phyloP scores from a whole-genome alignment of 345 rosid genomes.

The Angophora floribunda region DNA sequence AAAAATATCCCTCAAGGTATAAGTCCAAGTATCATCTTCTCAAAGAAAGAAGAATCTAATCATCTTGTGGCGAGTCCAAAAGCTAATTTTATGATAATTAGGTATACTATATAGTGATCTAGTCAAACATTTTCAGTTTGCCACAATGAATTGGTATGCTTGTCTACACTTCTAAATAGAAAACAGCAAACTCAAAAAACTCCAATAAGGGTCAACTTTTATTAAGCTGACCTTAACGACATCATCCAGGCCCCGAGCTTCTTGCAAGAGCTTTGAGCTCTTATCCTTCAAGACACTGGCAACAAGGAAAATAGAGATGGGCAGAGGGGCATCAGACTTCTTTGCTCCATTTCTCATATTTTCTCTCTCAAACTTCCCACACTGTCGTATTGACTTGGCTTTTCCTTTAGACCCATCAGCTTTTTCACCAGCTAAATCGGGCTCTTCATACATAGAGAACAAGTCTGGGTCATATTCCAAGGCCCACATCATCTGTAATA shows the following conservation, averaged over 20 bases:
- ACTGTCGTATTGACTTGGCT: constrained; percentile 52
- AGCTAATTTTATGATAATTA: not conserved
- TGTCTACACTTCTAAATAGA: not conserved
- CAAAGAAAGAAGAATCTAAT: not conserved
- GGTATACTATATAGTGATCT: not conserved
- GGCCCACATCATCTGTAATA: constrained; percentile 98
- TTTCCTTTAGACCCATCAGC: constrained; percentile 51
- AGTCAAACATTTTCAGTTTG: not conserved
- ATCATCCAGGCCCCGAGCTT: constrained; percentile 94
- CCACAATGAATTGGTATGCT: not conserved
- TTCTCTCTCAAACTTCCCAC: constrained; percentile 87
- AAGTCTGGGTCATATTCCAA: constrained; percentile 87
- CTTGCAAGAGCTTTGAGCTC: constrained; percentile 66
- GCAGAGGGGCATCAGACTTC: constrained; percentile 60
- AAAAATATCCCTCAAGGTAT: not conserved
- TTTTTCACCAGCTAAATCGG: constrained; percentile 28
- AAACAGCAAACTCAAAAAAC: not conserved
- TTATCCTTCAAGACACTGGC: constrained; percentile 96
- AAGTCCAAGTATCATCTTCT: not conserved
- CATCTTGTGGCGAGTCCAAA: not conserved
- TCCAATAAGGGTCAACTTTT: not conserved
- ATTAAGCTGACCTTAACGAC: constrained; percentile 57
- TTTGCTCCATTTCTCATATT: constrained; percentile 53
- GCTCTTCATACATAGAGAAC: constrained; percentile 65
- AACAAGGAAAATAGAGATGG: constrained; percentile 89